phyloP scores from a whole-genome alignment of 768 basidiomycete genomes.

The Xerocomus potaroensis region DNA sequence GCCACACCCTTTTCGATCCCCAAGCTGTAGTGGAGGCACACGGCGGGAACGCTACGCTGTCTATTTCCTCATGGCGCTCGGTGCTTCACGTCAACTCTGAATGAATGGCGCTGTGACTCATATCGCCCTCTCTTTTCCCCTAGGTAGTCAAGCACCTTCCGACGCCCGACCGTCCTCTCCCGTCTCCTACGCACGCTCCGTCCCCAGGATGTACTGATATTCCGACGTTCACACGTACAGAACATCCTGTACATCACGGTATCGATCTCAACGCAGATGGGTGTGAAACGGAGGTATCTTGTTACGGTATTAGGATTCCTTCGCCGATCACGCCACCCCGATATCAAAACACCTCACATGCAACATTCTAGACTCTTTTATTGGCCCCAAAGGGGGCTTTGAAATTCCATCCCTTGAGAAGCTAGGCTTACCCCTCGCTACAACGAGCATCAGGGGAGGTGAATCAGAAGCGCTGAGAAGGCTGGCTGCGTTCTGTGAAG shows the following conservation, averaged over 20 bases:
- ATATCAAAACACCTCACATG: constrained; percentile 3
- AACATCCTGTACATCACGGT: constrained; percentile 4
- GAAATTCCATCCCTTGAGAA: constrained; percentile 20
- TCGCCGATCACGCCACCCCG: constrained; percentile 14
- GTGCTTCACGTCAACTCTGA: not conserved
- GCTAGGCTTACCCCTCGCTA: constrained; percentile 16
- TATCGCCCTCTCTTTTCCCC: constrained; percentile 4
- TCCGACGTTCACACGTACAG: constrained; percentile 16
- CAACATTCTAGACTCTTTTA: constrained; percentile 17
- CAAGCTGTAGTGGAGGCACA: not conserved
- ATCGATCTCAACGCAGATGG: constrained; percentile 13
- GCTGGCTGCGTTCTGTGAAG: constrained; percentile 15
- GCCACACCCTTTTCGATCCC: constrained; percentile 1
- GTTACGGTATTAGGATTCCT: constrained; percentile 13
- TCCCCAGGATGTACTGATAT: constrained; percentile 1
- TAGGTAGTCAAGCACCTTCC: constrained; percentile 5
- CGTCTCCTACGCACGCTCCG: constrained; percentile 3
- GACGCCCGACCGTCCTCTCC: constrained; percentile 7
- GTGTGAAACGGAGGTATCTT: constrained; percentile 15
- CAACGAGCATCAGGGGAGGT: constrained; percentile 30
- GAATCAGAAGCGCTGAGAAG: constrained; percentile 23
- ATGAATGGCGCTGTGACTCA: not conserved
- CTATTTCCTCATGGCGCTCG: constrained; percentile 8
- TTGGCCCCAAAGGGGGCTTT: constrained; percentile 19
- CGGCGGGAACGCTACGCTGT: constrained; percentile 2